Conservation (phyloP, 768 basidiomycete species). For the Leccinum disarticulatum region DNA sequence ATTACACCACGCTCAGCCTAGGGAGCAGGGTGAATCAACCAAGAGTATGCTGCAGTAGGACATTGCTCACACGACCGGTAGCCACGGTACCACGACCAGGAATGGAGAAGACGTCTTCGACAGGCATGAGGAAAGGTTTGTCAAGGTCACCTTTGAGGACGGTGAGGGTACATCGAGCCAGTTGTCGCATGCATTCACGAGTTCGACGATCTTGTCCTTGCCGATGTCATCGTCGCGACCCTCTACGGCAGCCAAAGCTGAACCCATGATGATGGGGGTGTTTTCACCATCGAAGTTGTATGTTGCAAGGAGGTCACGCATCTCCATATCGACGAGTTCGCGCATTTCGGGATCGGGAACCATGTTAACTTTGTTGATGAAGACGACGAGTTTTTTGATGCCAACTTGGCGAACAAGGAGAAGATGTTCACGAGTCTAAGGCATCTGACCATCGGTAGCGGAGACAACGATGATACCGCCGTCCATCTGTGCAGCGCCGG, state of each 20-base stretch:
- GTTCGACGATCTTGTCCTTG: slow-evolving; percentile 71
- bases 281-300: slow-evolving; percentile 97
- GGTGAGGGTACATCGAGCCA: slow-evolving; percentile 84
- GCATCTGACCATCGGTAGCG: slow-evolving; percentile 99
- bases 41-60: background rate
- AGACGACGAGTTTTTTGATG: slow-evolving; percentile 95
- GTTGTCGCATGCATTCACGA: slow-evolving; percentile 83
- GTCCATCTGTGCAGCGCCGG: slow-evolving; percentile 98
- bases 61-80: slow-evolving; percentile 75
- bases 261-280: slow-evolving; percentile 98
- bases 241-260: slow-evolving; percentile 92
- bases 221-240: slow-evolving; percentile 81
- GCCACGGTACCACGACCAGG: slow-evolving; percentile 98
- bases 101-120: slow-evolving; percentile 98
- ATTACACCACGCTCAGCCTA: slow-evolving; percentile 92
- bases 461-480: slow-evolving; percentile 96
- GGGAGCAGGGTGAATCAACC: slow-evolving; percentile 1
- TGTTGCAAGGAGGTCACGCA: slow-evolving; percentile 87
- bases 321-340: slow-evolving; percentile 99
- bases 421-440: slow-evolving; percentile 97
- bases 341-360: slow-evolving; percentile 98
- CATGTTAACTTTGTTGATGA: slow-evolving; percentile 99
- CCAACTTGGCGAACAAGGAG: slow-evolving; percentile 98
- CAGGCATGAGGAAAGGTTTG: slow-evolving; percentile 94
- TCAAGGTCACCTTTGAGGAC: slow-evolving; percentile 78